Conservation (phyloP, 768 basidiomycete species). For the Boletus subcaerulescens region DNA sequence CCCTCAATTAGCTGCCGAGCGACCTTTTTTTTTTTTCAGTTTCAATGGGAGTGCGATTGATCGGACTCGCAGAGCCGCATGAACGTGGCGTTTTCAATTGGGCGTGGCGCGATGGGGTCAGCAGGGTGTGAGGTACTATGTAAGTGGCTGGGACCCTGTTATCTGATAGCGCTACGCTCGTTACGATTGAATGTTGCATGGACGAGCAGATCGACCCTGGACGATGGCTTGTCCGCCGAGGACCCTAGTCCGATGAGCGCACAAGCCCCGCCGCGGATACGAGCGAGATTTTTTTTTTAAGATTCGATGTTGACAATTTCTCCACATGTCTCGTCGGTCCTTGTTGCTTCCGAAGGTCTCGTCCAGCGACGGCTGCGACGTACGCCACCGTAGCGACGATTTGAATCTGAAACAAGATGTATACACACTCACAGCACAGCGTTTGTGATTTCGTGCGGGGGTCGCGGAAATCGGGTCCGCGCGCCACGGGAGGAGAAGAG, state of each 20-base stretch:
- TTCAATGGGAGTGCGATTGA: neutral
- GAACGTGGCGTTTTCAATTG: neutral
- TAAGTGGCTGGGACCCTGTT: constrained; percentile 12
- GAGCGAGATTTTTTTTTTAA: neutral
- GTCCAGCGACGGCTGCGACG: neutral
- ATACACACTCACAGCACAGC: neutral
- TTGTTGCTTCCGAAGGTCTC: neutral
- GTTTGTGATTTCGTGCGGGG: neutral
- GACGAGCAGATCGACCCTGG: constrained; percentile 4
- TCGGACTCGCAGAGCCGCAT: constrained; percentile 1
- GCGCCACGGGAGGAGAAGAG: neutral
- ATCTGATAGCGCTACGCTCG: neutral
- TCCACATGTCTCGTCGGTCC: neutral
- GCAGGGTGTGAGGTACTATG: neutral
- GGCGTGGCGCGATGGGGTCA: neutral
- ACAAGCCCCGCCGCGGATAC: neutral
- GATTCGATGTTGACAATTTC: neutral
- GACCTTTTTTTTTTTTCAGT: neutral
- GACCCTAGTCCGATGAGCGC: constrained; percentile 8
- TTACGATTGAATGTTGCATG: neutral
- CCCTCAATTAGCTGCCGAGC: neutral
- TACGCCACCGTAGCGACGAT: neutral
- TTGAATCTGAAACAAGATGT: constrained; percentile 8
- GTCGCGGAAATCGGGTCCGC: constrained; percentile 1
- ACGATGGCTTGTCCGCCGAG: neutral